Evolutionary conservation across 2,329 filamentous ascomycete genomes (phyloP).

Genomic region (Fusarium pseudograminearum): DNA sequence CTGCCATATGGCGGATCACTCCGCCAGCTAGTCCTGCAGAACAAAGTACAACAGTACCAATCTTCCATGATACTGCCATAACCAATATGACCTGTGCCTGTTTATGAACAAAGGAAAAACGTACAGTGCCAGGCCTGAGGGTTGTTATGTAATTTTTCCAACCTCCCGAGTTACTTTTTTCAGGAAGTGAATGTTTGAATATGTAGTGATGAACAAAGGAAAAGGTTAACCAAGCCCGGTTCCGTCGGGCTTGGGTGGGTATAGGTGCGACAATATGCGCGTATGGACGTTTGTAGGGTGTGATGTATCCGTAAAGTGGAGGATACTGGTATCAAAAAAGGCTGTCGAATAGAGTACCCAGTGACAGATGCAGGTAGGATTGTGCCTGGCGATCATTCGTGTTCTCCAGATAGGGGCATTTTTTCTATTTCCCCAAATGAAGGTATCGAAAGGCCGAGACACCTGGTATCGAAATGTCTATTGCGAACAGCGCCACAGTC

Average conservation of each 20-base stretch:
- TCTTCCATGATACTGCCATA: constrained; percentile 43
- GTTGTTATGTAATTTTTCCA: constrained; percentile 41
- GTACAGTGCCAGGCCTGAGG: constrained; percentile 40
- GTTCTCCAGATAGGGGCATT: constrained; percentile 19
- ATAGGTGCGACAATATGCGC: constrained; percentile 48
- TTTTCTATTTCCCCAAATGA: constrained; percentile 17
- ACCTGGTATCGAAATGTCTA: constrained; percentile 39
- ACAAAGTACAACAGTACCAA: constrained; percentile 43
- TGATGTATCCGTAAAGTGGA: constrained; percentile 36
- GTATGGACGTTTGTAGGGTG: constrained; percentile 26
- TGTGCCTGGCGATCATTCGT: constrained; percentile 17
- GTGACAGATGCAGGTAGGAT: constrained; percentile 32
- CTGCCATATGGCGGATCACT: constrained; percentile 32
- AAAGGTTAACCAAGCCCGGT: constrained; percentile 32
- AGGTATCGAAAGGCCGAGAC: constrained; percentile 39
- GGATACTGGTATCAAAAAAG: constrained; percentile 47
- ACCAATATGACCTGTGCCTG: constrained; percentile 35
- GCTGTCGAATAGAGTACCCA: constrained; percentile 38
- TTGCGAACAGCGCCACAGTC: constrained; percentile 38
- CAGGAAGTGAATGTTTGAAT: constrained; percentile 37
- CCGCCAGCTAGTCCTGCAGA: constrained; percentile 47
- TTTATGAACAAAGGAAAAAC: constrained; percentile 24
- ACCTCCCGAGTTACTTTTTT: constrained; percentile 28
- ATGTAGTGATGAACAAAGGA: constrained; percentile 45
- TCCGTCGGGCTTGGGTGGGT: constrained; percentile 38